Percentiles rank a stretch among this genome's conserved stretches.
Evolutionary conservation across 225 moss, liverwort and hornwort genomes (phyloP).

Genomic region (Physcomitrium patens): DNA sequence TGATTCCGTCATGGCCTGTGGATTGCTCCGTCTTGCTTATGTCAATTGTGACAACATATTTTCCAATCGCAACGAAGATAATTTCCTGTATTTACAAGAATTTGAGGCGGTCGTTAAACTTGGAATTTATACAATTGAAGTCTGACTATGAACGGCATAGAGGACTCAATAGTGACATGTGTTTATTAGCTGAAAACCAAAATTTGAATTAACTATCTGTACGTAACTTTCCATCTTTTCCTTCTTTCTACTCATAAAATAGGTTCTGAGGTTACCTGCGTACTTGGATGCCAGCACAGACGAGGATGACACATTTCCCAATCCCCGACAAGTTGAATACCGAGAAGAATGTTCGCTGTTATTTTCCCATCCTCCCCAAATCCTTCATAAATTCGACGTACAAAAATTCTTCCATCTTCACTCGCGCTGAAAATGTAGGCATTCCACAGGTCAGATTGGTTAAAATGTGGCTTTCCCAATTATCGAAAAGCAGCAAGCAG

Average conservation of each 20-base stretch:
- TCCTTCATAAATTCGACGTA: slow-evolving; percentile 69
- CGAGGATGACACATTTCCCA: slow-evolving; percentile 86
- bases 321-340: slow-evolving; percentile 72
- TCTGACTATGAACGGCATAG: background rate
- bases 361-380: slow-evolving; percentile 67
- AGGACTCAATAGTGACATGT: background rate
- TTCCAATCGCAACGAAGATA: slow-evolving; percentile 71
- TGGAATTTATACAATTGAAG: too few species aligned
- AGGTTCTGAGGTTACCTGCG: slow-evolving; percentile 45
- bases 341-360: slow-evolving; percentile 67
- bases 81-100: slow-evolving; percentile 28
- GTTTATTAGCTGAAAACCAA: too few species aligned
- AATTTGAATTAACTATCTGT: too few species aligned
- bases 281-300: slow-evolving; percentile 77
- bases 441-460: slow-evolving; percentile 4
- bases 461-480: background rate
- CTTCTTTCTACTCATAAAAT: background rate
- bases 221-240: too few species aligned
- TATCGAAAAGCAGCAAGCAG: background rate
- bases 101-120: background rate
- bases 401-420: slow-evolving; percentile 71
- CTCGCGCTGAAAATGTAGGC: slow-evolving; percentile 62
- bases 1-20: slow-evolving; percentile 65
- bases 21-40: slow-evolving; percentile 48
- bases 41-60: slow-evolving; percentile 68